Conservation (phyloP, 805 yeast species). For the Yarrowia porcina region DNA sequence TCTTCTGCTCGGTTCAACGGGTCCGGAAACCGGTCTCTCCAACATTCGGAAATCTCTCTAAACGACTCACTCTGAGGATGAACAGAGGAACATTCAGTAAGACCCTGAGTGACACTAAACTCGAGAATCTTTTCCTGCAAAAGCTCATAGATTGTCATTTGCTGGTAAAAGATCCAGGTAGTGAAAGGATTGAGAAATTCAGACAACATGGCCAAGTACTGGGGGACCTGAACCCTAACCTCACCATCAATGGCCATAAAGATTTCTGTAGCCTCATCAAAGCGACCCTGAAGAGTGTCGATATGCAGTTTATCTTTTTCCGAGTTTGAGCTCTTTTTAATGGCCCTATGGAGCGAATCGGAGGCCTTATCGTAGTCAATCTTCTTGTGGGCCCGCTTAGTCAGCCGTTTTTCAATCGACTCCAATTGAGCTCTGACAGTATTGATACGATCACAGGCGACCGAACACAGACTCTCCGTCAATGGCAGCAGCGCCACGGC, state of each 20-base stretch:
- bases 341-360: conserved; percentile 37
- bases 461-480: conserved; percentile 30
- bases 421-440: conserved; percentile 34
- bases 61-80: conserved; percentile 26
- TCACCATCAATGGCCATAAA: conserved; percentile 36
- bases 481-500: conserved; percentile 34
- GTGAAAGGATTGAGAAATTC: conserved; percentile 38
- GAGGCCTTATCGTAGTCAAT: conserved; percentile 39
- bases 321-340: conserved; percentile 26
- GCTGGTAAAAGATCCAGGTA: conserved; percentile 34
- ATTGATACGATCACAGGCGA: conserved; percentile 31
- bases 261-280: conserved; percentile 36
- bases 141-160: conserved; percentile 34
- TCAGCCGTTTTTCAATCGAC: conserved; percentile 27
- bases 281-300: conserved; percentile 34
- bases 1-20: conserved; percentile 35
- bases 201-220: conserved; percentile 33
- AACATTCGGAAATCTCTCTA: conserved; percentile 32
- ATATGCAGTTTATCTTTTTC: conserved; percentile 36
- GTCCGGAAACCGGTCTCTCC: conserved; percentile 35
- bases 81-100: conserved; percentile 14
- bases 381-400: conserved; percentile 40
- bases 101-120: conserved; percentile 34
- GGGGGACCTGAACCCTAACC: conserved; percentile 35
- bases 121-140: conserved; percentile 29